Base-by-base conservation (phyloP, 305 asterid species). In the Ruellia speciosa region DNA sequence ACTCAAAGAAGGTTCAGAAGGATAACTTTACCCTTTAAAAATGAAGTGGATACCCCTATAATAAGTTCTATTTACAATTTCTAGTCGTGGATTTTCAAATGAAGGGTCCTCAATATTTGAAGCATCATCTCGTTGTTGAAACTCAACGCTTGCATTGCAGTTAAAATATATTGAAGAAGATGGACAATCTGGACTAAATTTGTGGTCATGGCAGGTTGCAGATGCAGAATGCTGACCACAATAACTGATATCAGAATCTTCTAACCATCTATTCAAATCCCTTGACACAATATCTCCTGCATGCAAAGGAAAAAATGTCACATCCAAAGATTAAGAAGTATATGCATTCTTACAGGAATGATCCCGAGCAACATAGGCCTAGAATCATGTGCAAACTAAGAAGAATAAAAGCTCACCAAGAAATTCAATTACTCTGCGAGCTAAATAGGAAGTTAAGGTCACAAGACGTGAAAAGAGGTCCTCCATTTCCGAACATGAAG, bases 21-120 rank as follows among this genome's bases (percentile, higher is more conserved):
- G 52, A 57, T n/a, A 64, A 66, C 33, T 54, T 70, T 81, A 90
- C 97, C 97, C 87, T 78, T 81, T 82, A 72, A 81, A 79, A 83
- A 85, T 61, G 78, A 78, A 78, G 83, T 19, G 70, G 79, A 74
- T 68, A 63, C 86, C 76, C 77, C 84, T 71, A 45, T 57, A 52
- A 74, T 70, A 72, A 74, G 60, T 64, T 72, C 74, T 85, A 71
- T 77, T 74, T 72, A 78, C 82, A 79, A 56, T 82, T 58, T 49
- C 73, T 64, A 74, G 63, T 66, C 75, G 76, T 63, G 87, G 73
- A 81, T 45, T 52, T 63, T 78, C 60, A 61, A 69, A 59, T 19
- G 80, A 64, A 12, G 60, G 77, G 52, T 78, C 71, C 58, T 60
- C 75, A 62, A 13, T 43, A 61, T 60, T 58, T 49, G 70, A 64